Base-by-base conservation (phyloP, 768 basidiomycete genomes). In the Termitomyces sp. region DNA sequence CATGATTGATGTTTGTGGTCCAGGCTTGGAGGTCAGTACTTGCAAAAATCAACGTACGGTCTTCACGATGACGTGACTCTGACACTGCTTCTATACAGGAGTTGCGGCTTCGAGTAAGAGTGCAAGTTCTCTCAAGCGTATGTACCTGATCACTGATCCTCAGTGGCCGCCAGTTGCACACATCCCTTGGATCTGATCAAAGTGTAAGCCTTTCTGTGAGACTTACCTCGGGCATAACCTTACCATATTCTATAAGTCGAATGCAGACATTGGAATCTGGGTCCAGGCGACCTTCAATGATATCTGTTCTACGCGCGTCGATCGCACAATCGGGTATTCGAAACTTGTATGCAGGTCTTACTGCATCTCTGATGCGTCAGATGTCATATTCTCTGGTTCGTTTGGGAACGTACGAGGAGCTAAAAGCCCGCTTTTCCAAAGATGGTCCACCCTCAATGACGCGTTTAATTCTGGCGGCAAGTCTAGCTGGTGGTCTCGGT, bases 381-480 rank as follows among this genome's bases (percentile, higher is more conserved):
- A 93, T 94, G 92, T 86, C 91, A 10, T 95, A 95, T 66, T 91
- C 91, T 0, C 82, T 94, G 47, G 90, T 92, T 54, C 85, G 93
- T 33, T 73, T 94, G 32, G 92, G 92, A 24, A 82, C 77, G 22
- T 94, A 94, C 66, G 93, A 95, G 65, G 82, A 84, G 53, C 77
- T 90, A 68, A 92, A 92, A 66, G 71, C 74, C n/a, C 73, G 73
- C 14, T 67, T 91, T 49, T 79, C 83, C 13, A 68, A 69, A 60
- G 70, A 77, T 33, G 78, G 82, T 3, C 76, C 74, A 12, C 77
- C 84, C n/a, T 82, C 83, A 7, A 72, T 82, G 0, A 64, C 73
- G n/a, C 73, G 77, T 32, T 76, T 90, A 28, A 75, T 91, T 33
- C 55, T 83, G 22, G 86, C 85, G 4, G 87, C 89, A 24, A 80